These are phyloP conservation scores for Acacia melanoxylon DNA, from an alignment of 306 rosid genomes.

Conservation along the genomic window DNA sequence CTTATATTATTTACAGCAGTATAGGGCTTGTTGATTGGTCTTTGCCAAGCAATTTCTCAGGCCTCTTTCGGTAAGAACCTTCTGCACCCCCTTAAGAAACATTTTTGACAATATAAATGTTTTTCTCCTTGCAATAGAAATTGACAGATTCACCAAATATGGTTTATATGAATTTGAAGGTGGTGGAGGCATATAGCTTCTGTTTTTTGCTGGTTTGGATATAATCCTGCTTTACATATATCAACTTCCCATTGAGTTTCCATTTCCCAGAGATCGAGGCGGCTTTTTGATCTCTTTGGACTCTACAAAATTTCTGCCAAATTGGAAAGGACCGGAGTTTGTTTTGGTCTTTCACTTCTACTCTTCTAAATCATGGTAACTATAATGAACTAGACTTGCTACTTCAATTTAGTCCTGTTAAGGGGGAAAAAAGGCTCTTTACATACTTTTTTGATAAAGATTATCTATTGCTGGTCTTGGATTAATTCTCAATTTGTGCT, in stretches of 20 bases:
- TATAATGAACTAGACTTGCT: constrained; percentile 4
- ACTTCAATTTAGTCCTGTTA: neutral
- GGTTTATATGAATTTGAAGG: neutral
- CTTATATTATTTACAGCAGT: constrained; percentile 87
- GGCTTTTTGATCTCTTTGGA: neutral
- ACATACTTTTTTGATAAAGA: neutral
- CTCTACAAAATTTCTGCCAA: neutral
- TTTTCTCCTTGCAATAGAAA: neutral
- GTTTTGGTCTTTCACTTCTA: neutral
- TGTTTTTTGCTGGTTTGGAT: neutral
- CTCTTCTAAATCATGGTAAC: constrained; percentile 33
- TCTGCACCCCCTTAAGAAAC: neutral
- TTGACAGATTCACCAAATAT: neutral
- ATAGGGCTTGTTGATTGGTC: constrained; percentile 90
- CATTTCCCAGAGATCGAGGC: neutral
- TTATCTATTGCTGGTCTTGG: neutral
- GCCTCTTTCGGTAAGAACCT: constrained; percentile 59
- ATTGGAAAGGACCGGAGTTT: neutral
- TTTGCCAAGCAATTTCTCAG: constrained; percentile 71
- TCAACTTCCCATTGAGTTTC: neutral
- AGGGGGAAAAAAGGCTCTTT: neutral
- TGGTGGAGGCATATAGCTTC: constrained; percentile 62
- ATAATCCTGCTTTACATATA: neutral
- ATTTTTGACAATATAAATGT: neutral
- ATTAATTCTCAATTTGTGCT: neutral